These are phyloP conservation scores for Trichosporon coremiiforme DNA, from an alignment of 1,284 basidiomycete species.

Conservation along the genomic window DNA sequence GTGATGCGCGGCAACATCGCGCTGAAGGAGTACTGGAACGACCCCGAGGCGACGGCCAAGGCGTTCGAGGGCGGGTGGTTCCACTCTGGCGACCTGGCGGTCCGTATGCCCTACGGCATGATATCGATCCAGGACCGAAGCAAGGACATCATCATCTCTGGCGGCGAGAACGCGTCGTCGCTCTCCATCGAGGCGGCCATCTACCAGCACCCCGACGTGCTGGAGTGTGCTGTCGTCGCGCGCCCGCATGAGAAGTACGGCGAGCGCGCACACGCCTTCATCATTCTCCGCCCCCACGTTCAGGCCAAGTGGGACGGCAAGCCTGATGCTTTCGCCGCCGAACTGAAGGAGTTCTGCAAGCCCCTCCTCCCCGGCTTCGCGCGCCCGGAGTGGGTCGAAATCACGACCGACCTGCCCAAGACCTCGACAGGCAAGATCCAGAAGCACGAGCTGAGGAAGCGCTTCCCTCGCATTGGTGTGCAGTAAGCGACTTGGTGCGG, in stretches of 20 bases:
- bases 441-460: constrained; percentile 67
- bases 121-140: constrained; percentile 57
- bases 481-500: neutral
- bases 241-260: constrained; percentile 72
- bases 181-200: constrained; percentile 80
- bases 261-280: constrained; percentile 77
- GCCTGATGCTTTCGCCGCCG: constrained; percentile 24
- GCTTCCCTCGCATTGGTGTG: constrained; percentile 32
- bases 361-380: constrained; percentile 32
- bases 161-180: constrained; percentile 84
- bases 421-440: constrained; percentile 85
- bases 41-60: constrained; percentile 67
- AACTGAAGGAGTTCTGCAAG: constrained; percentile 28
- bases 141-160: constrained; percentile 82
- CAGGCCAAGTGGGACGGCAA: constrained; percentile 19
- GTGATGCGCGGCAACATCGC: constrained; percentile 32
- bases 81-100: constrained; percentile 79
- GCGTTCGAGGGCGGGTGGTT: constrained; percentile 76
- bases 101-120: constrained; percentile 81
- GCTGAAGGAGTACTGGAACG: constrained; percentile 70
- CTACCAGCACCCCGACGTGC: constrained; percentile 65
- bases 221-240: constrained; percentile 72
- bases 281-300: constrained; percentile 60
- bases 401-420: constrained; percentile 67
- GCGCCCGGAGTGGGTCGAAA: constrained; percentile 33